Evolutionary conservation across 768 basidiomycete species (phyloP).

Genomic region (Obba rivulosa): DNA sequence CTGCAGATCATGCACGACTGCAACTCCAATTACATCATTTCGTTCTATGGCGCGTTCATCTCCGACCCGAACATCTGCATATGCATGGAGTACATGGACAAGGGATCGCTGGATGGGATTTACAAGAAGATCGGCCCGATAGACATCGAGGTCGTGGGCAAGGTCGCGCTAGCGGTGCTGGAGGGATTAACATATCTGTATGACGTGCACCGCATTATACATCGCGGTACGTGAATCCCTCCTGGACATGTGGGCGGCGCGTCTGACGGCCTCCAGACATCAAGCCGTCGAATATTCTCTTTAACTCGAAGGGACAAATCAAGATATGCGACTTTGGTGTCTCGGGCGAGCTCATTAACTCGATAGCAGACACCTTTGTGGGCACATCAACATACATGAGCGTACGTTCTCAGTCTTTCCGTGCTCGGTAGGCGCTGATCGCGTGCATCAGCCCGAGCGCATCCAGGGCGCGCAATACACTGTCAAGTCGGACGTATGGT

Average conservation of each 20-base stretch:
- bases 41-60: constrained; percentile 95
- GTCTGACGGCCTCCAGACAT: constrained; percentile 62
- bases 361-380: constrained; percentile 98
- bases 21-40: constrained; percentile 88
- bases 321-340: constrained; percentile 99
- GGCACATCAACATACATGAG: constrained; percentile 99
- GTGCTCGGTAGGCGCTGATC: constrained; percentile 8
- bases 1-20: constrained; percentile 99
- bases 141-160: constrained; percentile 86
- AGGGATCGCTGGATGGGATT: constrained; percentile 88
- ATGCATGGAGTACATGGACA: constrained; percentile 97
- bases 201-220: constrained; percentile 96
- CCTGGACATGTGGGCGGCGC: background rate
- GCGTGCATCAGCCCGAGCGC: constrained; percentile 76
- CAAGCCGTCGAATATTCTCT: constrained; percentile 97
- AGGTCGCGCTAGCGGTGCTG: constrained; percentile 91
- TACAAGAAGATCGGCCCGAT: constrained; percentile 96
- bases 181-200: constrained; percentile 96
- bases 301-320: constrained; percentile 91
- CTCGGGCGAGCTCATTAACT: constrained; percentile 97
- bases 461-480: constrained; percentile 98
- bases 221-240: constrained; percentile 70
- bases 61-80: constrained; percentile 98
- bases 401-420: constrained; percentile 43
- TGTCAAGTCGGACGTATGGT: constrained; percentile 99